Base-by-base conservation (phyloP, 1,139 yeast species). In the Oligophagozyma castellii region DNA sequence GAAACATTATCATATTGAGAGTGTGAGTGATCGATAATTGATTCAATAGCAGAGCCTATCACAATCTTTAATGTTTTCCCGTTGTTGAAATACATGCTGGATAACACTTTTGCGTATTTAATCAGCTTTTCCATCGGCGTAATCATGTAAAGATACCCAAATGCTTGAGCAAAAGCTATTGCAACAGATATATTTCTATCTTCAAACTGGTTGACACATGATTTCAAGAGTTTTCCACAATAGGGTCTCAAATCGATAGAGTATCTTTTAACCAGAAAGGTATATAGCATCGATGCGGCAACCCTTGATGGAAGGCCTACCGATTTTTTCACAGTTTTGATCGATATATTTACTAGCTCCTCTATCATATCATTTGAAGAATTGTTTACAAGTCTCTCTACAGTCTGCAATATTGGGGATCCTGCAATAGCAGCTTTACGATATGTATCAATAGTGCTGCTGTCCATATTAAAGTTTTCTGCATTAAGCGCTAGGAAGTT, bases 271-370 rank as follows among this genome's bases (percentile, higher is more conserved):
- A 77, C 67, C 33, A 84, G 52, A 14, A 71, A 65, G 5, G 77
- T 81, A 14, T 84, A 52, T 0, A 86, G 75, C 38, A 73, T 67
- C n/a, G 93, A 70, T 0, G 89, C 84, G 24, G 92, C 84, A 2
- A 81, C 84, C 46, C 84, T 84, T 0, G 95, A 83, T 0, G 96
- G 95, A 18, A 89, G 61, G 0, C 96, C 98, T 19, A 86, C 80
- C 0, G 93, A 70, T 35, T 63, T 67, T 37, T 73, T 73, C 5
- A 80, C 54, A 16, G 48, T 58, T 39, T 45, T 55, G 32, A 55
- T 67, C 31, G 73, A 56, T 31, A 50, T 55, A 4, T 58, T 59
- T 5, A 81, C 60, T 26, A 76, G 62, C 3, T 64, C 68, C 0
- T 60, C 66, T 57, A 79, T 61, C 26, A 63, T 50, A 0, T 56